These are phyloP conservation scores for Pleurotus cornucopiae DNA, from an alignment of 768 basidiomycete species.

Conservation along the genomic window DNA sequence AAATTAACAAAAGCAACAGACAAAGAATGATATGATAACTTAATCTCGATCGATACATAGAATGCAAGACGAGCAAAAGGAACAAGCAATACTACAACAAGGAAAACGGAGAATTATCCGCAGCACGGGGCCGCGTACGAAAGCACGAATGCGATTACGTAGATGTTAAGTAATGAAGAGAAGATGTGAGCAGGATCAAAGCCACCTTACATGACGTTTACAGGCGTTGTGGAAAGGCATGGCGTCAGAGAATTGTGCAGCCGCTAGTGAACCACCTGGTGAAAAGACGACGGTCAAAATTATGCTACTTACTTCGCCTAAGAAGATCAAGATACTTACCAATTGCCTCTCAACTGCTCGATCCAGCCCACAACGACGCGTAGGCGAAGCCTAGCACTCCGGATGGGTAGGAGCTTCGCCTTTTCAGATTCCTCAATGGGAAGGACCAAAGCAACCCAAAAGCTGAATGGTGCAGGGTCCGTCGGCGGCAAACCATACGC, in stretches of 20 bases:
- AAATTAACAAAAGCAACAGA: no score
- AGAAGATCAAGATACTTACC: slow-evolving; percentile 28
- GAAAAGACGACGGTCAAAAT: slow-evolving; percentile 5
- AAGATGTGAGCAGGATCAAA: background rate
- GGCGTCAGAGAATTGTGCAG: slow-evolving; percentile 46
- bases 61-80: no score
- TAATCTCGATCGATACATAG: no score
- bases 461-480: slow-evolving; percentile 71
- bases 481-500: slow-evolving; percentile 53
- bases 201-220: background rate
- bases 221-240: no score
- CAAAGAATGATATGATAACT: no score
- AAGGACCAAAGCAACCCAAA: slow-evolving; percentile 88
- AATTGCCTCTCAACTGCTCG: slow-evolving; percentile 57
- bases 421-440: slow-evolving; percentile 92
- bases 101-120: no score
- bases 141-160: background rate
- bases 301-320: slow-evolving; percentile 25
- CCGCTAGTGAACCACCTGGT: slow-evolving; percentile 75
- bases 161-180: background rate
- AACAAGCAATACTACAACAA: no score
- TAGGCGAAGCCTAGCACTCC: slow-evolving; percentile 72
- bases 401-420: slow-evolving; percentile 79
- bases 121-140: no score
- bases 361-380: slow-evolving; percentile 93